Evolutionary conservation across 768 basidiomycete species (phyloP).

Genomic region (Leccinum rimulosum): DNA sequence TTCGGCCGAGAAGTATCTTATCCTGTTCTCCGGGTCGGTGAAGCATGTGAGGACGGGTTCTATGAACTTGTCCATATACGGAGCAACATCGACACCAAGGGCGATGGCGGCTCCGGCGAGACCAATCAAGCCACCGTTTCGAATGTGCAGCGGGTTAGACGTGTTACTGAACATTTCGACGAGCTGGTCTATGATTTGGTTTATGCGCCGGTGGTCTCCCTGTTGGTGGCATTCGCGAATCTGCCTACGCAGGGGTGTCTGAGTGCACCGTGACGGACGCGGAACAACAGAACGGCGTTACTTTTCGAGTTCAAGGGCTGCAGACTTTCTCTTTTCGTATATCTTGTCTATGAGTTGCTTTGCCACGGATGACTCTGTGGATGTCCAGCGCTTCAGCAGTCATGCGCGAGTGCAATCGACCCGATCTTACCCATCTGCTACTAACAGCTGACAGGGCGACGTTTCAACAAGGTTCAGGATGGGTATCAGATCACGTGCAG

Average conservation of each 20-base stretch:
- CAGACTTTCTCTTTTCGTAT: constrained; percentile 95
- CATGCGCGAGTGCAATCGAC: too few species aligned
- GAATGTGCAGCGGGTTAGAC: constrained; percentile 79
- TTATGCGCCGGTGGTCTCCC: constrained; percentile 78
- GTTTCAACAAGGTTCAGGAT: neutral
- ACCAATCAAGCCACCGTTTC: constrained; percentile 95
- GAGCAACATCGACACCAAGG: constrained; percentile 86
- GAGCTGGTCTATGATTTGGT: constrained; percentile 88
- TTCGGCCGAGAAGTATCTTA: constrained; percentile 97
- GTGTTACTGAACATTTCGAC: constrained; percentile 90
- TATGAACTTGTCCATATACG: constrained; percentile 92
- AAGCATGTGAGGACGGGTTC: constrained; percentile 89
- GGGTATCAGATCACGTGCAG: constrained; percentile 11
- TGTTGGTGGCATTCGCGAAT: constrained; percentile 84
- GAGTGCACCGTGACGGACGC: constrained; percentile 3
- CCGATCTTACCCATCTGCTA: constrained; percentile 20
- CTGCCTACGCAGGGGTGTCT: constrained; percentile 47
- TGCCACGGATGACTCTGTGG: constrained; percentile 65
- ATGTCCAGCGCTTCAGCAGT: constrained; percentile 1
- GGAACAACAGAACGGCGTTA: constrained; percentile 29
- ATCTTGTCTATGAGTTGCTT: constrained; percentile 89
- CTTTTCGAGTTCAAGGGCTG: constrained; percentile 96
- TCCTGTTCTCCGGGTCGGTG: constrained; percentile 89
- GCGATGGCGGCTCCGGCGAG: constrained; percentile 98
- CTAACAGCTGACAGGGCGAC: neutral